Evolutionary conservation across 352 stramenopile species (phyloP).

Genomic region (Pythium scleroteichum): DNA sequence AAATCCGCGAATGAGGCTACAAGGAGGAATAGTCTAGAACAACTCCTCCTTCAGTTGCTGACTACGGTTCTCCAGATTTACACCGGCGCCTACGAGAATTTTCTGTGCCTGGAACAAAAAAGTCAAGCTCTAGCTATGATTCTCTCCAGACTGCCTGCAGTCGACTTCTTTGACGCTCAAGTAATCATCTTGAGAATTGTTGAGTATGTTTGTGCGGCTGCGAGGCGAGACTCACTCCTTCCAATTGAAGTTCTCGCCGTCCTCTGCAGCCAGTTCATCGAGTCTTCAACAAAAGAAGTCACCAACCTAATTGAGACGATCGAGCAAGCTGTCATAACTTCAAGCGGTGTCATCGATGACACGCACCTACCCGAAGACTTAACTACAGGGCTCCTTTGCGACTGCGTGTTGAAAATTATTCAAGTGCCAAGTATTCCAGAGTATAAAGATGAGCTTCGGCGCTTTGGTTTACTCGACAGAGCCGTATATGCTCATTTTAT

Average conservation of each 20-base stretch:
- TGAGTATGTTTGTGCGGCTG: conserved; percentile 73
- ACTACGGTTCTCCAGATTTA: conserved; percentile 73
- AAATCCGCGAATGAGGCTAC: conserved; percentile 8
- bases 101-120: conserved; percentile 67
- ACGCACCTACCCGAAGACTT: no score
- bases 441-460: conserved; percentile 53
- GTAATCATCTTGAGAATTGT: conserved; percentile 76
- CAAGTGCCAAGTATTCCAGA: conserved; percentile 33
- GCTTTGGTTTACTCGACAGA: conserved; percentile 64
- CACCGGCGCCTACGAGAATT: conserved; percentile 72
- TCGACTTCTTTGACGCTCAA: conserved; percentile 54
- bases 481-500: conserved; percentile 55
- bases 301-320: conserved; percentile 21
- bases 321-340: neutral
- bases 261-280: conserved; percentile 66
- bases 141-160: conserved; percentile 60
- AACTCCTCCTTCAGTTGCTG: conserved; percentile 59
- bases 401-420: conserved; percentile 68
- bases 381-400: conserved; percentile 42
- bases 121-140: conserved; percentile 69
- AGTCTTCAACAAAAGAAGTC: conserved; percentile 39
- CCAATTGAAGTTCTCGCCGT: conserved; percentile 66
- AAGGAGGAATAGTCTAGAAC: conserved; percentile 32
- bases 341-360: neutral
- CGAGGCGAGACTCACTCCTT: conserved; percentile 40